A percentile compares a stretch with the other conserved stretches of the same genome.
phyloP scores from a whole-genome alignment of 805 yeast species.

The Zygosaccharomyces bailii region DNA sequence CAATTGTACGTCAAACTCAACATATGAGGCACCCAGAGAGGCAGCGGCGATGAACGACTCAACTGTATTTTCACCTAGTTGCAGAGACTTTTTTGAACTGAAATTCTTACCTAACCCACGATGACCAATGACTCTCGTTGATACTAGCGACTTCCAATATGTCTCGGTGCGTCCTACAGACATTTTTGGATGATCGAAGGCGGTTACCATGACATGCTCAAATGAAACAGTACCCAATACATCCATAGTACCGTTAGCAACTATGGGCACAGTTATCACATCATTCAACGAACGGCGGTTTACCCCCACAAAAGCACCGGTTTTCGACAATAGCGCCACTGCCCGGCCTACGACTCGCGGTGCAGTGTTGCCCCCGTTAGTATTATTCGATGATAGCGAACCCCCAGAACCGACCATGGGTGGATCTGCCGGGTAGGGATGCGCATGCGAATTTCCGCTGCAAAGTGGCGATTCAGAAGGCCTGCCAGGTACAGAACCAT shows the following conservation, averaged over 20 bases:
- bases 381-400: slow-evolving; percentile 9
- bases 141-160: slow-evolving; percentile 86
- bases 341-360: slow-evolving; percentile 71
- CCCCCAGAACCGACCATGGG: slow-evolving; percentile 7
- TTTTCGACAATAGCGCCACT: slow-evolving; percentile 63
- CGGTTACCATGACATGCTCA: slow-evolving; percentile 65
- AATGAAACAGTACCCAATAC: slow-evolving; percentile 74
- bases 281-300: slow-evolving; percentile 64
- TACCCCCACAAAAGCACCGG: slow-evolving; percentile 63
- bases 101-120: slow-evolving; percentile 91
- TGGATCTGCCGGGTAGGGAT: slow-evolving; percentile 2
- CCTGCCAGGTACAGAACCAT: slow-evolving; percentile 44
- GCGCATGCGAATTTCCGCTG: slow-evolving; percentile 1
- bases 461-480: slow-evolving; percentile 1
- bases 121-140: slow-evolving; percentile 92
- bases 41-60: slow-evolving; percentile 96
- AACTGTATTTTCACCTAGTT: slow-evolving; percentile 91
- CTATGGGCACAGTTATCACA: slow-evolving; percentile 66
- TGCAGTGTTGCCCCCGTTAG: slow-evolving; percentile 15
- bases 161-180: slow-evolving; percentile 45
- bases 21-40: slow-evolving; percentile 91
- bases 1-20: slow-evolving; percentile 93
- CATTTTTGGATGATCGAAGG: slow-evolving; percentile 47
- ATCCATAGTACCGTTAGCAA: slow-evolving; percentile 68
- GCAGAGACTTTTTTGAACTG: slow-evolving; percentile 68